Percentiles rank a stretch among this genome's conserved stretches.
phyloP scores from a whole-genome alignment of 129 eudicot genomes.

The Pittosporum tobira region DNA sequence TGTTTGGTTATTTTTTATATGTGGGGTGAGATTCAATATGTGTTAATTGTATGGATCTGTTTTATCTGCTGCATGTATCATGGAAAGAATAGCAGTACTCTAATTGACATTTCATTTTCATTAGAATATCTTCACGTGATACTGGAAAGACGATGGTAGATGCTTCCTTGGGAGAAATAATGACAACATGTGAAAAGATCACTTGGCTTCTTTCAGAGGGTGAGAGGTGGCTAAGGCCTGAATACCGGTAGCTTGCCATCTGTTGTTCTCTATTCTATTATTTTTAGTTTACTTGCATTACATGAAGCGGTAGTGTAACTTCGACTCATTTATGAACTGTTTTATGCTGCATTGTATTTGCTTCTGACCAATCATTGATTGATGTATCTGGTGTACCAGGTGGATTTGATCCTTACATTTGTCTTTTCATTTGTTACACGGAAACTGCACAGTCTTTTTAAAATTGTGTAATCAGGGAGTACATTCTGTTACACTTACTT shows the following conservation, averaged over 20 bases:
- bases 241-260: conserved; percentile 47
- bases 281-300: not conserved
- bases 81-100: not conserved
- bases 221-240: conserved; percentile 93
- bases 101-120: conserved; percentile 15
- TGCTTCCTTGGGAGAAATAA: conserved; percentile 96
- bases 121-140: conserved; percentile 87
- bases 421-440: not conserved
- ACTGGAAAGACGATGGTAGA: conserved; percentile 99
- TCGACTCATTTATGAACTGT: not conserved
- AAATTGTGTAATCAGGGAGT: not conserved
- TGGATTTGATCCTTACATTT: not conserved
- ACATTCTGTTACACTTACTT: not conserved
- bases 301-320: not conserved
- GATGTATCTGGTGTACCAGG: not conserved
- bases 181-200: conserved; percentile 98
- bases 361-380: not conserved
- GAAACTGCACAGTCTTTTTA: not conserved
- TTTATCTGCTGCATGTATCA: not conserved
- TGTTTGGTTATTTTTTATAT: not conserved
- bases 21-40: not conserved
- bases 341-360: not conserved
- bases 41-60: not conserved
- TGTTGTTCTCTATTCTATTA: not conserved
- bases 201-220: conserved; percentile 97